Base-by-base conservation (phyloP, 1,284 basidiomycete genomes). In the Lignosus rhinocerotis region DNA sequence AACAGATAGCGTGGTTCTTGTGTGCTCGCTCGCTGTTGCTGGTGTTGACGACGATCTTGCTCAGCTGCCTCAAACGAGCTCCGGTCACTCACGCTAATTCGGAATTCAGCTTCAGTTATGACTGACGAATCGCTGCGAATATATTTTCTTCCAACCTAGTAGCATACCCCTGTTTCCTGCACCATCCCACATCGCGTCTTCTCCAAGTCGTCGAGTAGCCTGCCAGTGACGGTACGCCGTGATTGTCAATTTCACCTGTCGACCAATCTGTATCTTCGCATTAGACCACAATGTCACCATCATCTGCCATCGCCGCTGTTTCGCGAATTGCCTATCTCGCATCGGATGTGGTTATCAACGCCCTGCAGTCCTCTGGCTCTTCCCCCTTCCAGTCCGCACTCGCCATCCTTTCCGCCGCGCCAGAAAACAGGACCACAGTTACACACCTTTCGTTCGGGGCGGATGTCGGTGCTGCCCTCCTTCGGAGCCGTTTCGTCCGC, bases 311-410 rank as follows among this genome's bases (percentile, higher is more conserved):
- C 47, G 59, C 67, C 8, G 67, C 80, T 2, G 89, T 92, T 51
- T 80, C 86, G 51, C 84, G 88, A 32, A 80, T 92, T 61, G 88
- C 87, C 16, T 86, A 80, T 71, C 75, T 89, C 38, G 77, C 85
- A 31, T 90, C 90, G 10, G 88, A 90, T 69, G 74, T 82, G 49
- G 65, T 92, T 17, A 73, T 92, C 54, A 79, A 88, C 66, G 80
- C 83, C 0, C 78, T 80, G 46, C 78, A 83, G 4, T 66, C 76
- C 17, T 66, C 75, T 8, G 61, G 60, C 1, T 63, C 64, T 17
- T 80, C 80, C 2, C 65, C 64, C 7, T 82, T 81, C 65, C 63
- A 66, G 55, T 51, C 56, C 51, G 61, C 62, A n/a, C 61, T 60
- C 53, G 50, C 52, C 33, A 43, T 54, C 1, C 56, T 69, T 17